A percentile compares a stretch with the other conserved stretches of the same genome.
phyloP scores from a whole-genome alignment of 495 filamentous ascomycete genomes.

The Tuber calosporum region DNA sequence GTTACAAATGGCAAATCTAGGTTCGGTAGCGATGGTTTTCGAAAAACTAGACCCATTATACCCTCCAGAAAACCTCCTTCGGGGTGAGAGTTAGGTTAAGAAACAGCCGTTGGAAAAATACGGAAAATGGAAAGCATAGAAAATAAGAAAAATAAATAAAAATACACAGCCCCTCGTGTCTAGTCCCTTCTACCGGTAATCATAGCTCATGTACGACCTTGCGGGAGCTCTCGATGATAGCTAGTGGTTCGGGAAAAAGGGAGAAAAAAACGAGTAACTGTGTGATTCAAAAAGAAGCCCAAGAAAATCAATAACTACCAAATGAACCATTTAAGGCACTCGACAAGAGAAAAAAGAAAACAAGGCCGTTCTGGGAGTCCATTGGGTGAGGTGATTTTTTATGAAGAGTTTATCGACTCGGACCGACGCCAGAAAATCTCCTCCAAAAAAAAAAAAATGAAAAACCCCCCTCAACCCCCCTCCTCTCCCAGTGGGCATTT shows the following conservation, averaged over 20 bases:
- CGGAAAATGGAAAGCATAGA: background rate
- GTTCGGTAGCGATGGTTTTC: background rate
- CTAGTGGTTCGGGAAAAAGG: background rate
- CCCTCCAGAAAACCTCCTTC: background rate
- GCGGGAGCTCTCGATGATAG: background rate
- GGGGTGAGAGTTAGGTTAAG: background rate
- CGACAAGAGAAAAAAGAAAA: constrained; percentile 23
- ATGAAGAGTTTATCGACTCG: constrained; percentile 3
- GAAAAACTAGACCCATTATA: background rate
- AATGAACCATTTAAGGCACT: constrained; percentile 27
- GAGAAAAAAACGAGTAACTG: constrained; percentile 10
- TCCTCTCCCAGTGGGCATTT: background rate
- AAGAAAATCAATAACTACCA: constrained; percentile 19
- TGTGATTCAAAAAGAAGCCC: constrained; percentile 11
- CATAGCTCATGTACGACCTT: background rate
- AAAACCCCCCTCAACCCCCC: background rate
- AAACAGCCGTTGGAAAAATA: background rate
- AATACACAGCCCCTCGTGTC: background rate
- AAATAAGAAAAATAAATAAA: background rate
- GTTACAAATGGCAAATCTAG: background rate
- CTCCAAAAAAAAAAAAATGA: background rate
- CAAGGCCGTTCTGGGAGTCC: constrained; percentile 1
- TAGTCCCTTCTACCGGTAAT: background rate
- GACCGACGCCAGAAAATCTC: background rate
- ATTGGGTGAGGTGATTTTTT: background rate